Percentiles rank a stretch among this genome's conserved stretches.
Conservation (phyloP, 805 yeast species). For the Pichia cabralensis region DNA sequence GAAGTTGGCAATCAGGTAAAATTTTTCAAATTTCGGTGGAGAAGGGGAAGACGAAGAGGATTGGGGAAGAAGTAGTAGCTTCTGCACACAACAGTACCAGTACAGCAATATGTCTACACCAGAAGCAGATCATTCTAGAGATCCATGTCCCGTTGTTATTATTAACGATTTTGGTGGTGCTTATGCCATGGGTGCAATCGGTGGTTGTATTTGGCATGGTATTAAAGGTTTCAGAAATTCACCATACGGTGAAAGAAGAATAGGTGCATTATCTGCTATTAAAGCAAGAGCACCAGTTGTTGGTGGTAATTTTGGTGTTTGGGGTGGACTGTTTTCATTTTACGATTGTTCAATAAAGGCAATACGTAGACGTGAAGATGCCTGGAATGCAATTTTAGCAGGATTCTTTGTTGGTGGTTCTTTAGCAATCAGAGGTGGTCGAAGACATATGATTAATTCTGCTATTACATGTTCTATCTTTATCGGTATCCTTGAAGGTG, state of each 20-base stretch:
- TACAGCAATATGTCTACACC: conserved; percentile 46
- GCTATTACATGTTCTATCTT: conserved; percentile 97
- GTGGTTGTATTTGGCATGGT: conserved; percentile 99
- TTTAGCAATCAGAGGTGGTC: conserved; percentile 96
- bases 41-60: neutral
- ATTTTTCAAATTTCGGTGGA: neutral
- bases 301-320: conserved; percentile 98
- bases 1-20: no score
- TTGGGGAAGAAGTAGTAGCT: no score
- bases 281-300: conserved; percentile 96
- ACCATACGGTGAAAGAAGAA: conserved; percentile 90
- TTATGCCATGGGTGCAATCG: conserved; percentile 97
- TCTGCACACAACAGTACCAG: no score
- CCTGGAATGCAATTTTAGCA: conserved; percentile 96
- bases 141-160: conserved; percentile 96
- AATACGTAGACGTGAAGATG: conserved; percentile 94
- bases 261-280: conserved; percentile 82
- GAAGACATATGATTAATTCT: conserved; percentile 92
- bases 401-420: conserved; percentile 98
- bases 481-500: conserved; percentile 96
- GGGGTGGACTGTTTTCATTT: conserved; percentile 98
- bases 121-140: conserved; percentile 91
- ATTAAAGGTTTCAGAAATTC: conserved; percentile 97
- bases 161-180: conserved; percentile 98
- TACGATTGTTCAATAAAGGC: conserved; percentile 95